phyloP scores from a whole-genome alignment of 176 grass and related monocot species.

The Carex parvula region DNA sequence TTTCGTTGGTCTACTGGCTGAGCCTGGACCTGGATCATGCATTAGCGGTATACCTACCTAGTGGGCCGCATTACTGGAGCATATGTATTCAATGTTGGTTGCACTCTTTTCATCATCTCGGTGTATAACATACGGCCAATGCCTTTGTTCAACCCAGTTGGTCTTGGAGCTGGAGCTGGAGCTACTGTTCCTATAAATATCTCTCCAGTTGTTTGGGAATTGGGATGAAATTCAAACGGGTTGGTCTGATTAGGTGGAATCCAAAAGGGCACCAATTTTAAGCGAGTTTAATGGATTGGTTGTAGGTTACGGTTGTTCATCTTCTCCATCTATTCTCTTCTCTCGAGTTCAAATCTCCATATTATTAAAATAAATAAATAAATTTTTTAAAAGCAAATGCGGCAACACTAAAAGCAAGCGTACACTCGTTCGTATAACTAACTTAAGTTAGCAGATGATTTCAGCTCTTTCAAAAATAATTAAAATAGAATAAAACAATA shows the following conservation, averaged over 20 bases:
- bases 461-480: no score
- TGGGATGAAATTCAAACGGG: constrained; percentile 1
- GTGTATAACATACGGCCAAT: neutral
- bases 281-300: neutral
- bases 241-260: constrained; percentile 28
- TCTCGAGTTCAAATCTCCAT: no score
- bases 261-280: constrained; percentile 6
- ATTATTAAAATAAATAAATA: neutral
- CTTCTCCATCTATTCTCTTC: no score
- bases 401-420: neutral
- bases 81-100: neutral
- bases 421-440: no score
- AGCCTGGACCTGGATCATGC: neutral
- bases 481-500: neutral
- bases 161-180: neutral
- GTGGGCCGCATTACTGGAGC: no score
- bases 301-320: constrained; percentile 27
- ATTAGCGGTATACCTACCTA: neutral
- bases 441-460: no score
- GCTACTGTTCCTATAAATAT: constrained; percentile 14
- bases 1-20: neutral
- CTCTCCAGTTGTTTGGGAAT: neutral
- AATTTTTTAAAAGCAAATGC: neutral
- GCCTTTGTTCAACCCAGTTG: neutral
- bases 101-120: neutral